Conservation (phyloP, 2,329 filamentous ascomycete genomes). For the Magnaporthales sp. region DNA sequence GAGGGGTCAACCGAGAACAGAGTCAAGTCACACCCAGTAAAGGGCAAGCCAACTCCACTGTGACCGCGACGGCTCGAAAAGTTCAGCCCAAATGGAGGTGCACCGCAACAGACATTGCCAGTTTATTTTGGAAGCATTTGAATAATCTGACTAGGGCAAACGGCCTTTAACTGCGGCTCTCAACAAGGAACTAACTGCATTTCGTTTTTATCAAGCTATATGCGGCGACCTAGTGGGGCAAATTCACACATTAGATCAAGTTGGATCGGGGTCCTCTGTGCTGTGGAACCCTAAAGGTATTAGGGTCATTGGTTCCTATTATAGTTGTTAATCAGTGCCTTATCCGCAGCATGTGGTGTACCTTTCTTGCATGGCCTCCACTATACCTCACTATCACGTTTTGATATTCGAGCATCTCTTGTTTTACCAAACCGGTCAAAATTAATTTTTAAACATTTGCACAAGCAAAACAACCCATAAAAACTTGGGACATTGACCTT, state of each 20-base stretch:
- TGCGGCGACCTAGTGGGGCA: background rate
- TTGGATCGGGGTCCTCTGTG: background rate
- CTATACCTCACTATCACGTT: too few species aligned
- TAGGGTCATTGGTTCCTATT: background rate
- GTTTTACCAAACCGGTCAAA: background rate
- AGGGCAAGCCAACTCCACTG: background rate
- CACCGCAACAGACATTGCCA: background rate
- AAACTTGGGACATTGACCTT: too few species aligned
- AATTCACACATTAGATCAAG: background rate
- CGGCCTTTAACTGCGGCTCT: background rate
- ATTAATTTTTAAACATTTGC: background rate
- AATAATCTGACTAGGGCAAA: background rate
- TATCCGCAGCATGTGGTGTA: too few species aligned
- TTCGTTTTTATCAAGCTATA: background rate
- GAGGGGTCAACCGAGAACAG: background rate
- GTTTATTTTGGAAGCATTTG: background rate
- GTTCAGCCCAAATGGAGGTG: background rate
- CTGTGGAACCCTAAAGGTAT: background rate
- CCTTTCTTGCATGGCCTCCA: too few species aligned
- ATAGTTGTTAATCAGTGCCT: background rate
- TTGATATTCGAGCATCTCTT: background rate
- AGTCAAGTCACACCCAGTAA: background rate
- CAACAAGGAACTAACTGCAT: background rate
- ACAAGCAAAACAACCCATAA: background rate
- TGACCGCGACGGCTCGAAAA: background rate